Conservation (phyloP, 2,329 filamentous ascomycete genomes). For the Aspergillus clavatus region DNA sequence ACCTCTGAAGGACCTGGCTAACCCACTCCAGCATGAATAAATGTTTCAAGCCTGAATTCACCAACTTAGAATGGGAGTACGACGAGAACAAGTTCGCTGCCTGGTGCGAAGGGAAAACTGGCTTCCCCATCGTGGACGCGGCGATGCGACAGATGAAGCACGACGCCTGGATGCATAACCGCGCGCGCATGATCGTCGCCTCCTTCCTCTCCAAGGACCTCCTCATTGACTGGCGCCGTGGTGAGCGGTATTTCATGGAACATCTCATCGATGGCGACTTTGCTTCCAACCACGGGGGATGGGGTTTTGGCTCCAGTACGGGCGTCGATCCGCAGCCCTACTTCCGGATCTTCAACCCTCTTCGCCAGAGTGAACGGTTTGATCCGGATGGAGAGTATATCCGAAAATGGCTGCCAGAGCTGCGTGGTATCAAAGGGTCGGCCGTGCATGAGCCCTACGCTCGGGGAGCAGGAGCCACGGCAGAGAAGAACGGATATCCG, state of each 20-base stretch:
- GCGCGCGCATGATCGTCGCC: constrained; percentile 76
- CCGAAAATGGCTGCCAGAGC: constrained; percentile 73
- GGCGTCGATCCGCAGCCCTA: constrained; percentile 85
- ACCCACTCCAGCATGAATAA: constrained; percentile 59
- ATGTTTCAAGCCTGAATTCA: constrained; percentile 77
- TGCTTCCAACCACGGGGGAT: constrained; percentile 69
- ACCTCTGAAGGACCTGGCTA: background rate
- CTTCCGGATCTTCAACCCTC: constrained; percentile 84
- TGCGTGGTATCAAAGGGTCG: constrained; percentile 58
- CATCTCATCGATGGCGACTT: constrained; percentile 75
- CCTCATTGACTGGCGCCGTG: constrained; percentile 76
- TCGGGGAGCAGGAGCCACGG: constrained; percentile 55
- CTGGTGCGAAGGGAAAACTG: constrained; percentile 71
- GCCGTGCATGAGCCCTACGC: constrained; percentile 78
- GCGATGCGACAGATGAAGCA: constrained; percentile 72
- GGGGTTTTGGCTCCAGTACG: constrained; percentile 62
- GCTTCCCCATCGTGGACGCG: constrained; percentile 79
- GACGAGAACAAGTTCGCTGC: constrained; percentile 62
- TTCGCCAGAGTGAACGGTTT: constrained; percentile 81
- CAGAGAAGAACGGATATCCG: constrained; percentile 67
- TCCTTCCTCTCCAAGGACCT: constrained; percentile 78
- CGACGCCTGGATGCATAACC: constrained; percentile 77
- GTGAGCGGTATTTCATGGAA: constrained; percentile 79
- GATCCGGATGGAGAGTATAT: constrained; percentile 76
- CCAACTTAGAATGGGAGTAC: constrained; percentile 79